Percentiles rank a stretch among this genome's conserved stretches.
These are phyloP conservation scores for Ogataea neopini DNA, from an alignment of 805 yeast genomes.

Conservation along the genomic window DNA sequence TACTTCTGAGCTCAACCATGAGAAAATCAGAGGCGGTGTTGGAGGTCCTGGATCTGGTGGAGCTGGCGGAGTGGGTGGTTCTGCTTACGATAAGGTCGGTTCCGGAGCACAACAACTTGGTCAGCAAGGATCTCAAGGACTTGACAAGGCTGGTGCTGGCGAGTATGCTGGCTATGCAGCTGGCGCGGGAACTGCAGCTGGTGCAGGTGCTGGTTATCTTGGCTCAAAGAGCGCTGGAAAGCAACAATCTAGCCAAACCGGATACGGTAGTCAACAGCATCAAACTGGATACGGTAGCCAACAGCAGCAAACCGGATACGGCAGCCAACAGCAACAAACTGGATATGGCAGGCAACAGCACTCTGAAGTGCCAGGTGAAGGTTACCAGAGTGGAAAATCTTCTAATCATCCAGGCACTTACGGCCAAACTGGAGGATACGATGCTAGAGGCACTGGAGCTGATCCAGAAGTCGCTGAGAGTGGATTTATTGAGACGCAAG, in stretches of 20 bases:
- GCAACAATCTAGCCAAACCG: background rate
- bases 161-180: slow-evolving; percentile 12
- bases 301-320: background rate
- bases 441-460: background rate
- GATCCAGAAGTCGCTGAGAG: slow-evolving; percentile 12
- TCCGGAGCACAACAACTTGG: slow-evolving; percentile 5
- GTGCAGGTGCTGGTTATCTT: slow-evolving; percentile 13
- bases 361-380: background rate
- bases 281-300: background rate
- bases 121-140: slow-evolving; percentile 11
- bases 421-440: background rate
- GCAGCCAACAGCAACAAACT: too few relatives aligned
- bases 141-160: slow-evolving; percentile 12
- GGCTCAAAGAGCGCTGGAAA: slow-evolving; percentile 3
- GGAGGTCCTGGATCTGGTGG: background rate
- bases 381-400: background rate
- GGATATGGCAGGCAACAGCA: background rate
- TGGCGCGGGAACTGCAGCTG: slow-evolving; percentile 16
- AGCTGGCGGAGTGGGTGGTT: background rate
- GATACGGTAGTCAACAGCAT: background rate
- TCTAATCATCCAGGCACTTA: background rate
- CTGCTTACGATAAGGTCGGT: slow-evolving; percentile 8
- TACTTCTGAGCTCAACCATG: slow-evolving; percentile 3
- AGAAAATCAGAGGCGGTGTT: background rate
- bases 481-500: slow-evolving; percentile 5